Evolutionary conservation across 2,329 filamentous ascomycete species (phyloP), one percentile per base, ranked within the genome.

Genomic region (Parascedosporium putredinis): DNA sequence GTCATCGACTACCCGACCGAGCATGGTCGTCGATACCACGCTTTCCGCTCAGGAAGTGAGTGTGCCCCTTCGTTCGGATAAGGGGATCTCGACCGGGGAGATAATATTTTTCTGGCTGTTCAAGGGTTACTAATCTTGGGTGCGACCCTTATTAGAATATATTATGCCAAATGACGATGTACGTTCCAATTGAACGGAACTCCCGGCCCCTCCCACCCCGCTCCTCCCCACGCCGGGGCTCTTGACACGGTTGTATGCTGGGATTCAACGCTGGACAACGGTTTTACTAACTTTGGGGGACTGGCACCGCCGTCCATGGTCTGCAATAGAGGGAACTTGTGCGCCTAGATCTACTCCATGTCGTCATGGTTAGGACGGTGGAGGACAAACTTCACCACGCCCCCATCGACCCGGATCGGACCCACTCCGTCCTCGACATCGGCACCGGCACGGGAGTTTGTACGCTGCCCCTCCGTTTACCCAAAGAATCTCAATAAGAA

Each of bases 371-470:
- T 25, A 50, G 59, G 31, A 60, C 58, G 1, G 55, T 60, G n/a
- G 54, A 60, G 16, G 55, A 55, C 29, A 54, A 56, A 18, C 54
- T 61, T 18, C 49, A 56, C 12, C 18, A 59, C 9, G 55, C 55
- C 16, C 53, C 59, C 33, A 51, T 49, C n/a, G 51, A 51, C 8
- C 29, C 50, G 31, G 44, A 52, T 20, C 10, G 22, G 22, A 53
- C 27, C 23, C 55, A 55, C 8, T 52, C 57, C 9, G 59, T 59
- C n/a, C 54, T 64, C 14, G 62, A 64, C 42, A 51, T 61, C 5
- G 62, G 63, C 20, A 62, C 59, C 1, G 62, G 62, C 3, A 64
- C 62, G 1, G 62, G 63, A 5, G 53, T 59, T 25, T 65, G 62
- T 64, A 59, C 52, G 61, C 58, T 51, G 47, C 12, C 7, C 23